Conservation (phyloP, 495 filamentous ascomycete genomes). For the Terfezia claveryi region DNA sequence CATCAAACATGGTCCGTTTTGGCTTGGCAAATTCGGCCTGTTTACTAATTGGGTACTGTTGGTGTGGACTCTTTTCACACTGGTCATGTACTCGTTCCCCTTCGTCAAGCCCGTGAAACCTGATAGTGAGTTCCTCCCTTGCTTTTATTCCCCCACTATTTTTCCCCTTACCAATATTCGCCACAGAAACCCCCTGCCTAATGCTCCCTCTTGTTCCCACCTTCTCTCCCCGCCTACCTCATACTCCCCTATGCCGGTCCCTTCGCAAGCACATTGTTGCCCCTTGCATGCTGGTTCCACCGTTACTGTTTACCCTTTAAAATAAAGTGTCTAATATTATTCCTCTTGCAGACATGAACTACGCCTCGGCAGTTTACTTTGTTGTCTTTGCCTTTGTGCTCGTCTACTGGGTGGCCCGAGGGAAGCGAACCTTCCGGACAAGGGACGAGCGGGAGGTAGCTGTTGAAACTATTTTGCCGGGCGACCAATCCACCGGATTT, state of each 20-base stretch:
- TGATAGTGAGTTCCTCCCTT: constrained; percentile 9
- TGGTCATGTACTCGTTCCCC: constrained; percentile 35
- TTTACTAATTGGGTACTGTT: constrained; percentile 27
- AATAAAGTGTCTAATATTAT: background rate
- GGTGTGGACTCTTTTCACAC: constrained; percentile 29
- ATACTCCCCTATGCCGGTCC: no score
- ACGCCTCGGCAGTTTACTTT: constrained; percentile 31
- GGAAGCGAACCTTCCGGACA: constrained; percentile 23
- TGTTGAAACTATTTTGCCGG: constrained; percentile 1
- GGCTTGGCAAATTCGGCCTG: constrained; percentile 25
- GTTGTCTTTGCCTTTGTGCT: constrained; percentile 25
- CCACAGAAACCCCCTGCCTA: background rate
- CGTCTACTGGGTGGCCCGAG: constrained; percentile 27
- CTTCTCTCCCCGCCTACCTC: no score
- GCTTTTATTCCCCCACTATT: background rate
- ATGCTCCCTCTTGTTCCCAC: no score
- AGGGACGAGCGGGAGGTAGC: constrained; percentile 14
- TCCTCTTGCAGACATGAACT: constrained; percentile 30
- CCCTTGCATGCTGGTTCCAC: no score
- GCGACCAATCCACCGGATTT: no score
- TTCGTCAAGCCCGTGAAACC: constrained; percentile 23
- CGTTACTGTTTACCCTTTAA: no score
- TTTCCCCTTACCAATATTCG: background rate
- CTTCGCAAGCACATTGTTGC: no score
- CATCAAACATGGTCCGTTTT: constrained; percentile 31